Conservation (phyloP, 2,329 filamentous ascomycete species). For the Arthrobotrys sinensis region DNA sequence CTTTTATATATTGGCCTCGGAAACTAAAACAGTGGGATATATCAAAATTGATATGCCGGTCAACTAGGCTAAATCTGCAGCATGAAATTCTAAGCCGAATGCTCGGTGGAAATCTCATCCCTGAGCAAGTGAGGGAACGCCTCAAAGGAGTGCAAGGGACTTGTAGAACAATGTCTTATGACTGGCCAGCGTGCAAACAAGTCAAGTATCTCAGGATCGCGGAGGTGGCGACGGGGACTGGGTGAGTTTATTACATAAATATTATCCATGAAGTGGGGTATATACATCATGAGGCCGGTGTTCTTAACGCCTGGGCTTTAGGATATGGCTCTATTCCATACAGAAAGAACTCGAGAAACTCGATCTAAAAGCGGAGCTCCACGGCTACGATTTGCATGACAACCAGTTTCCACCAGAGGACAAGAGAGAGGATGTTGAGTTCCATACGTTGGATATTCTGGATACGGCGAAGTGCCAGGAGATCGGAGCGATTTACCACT, state of each 20-base stretch:
- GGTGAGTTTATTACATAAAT: conserved; percentile 20
- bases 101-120: conserved; percentile 44
- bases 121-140: conserved; percentile 12
- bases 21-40: not conserved
- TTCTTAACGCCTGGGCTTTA: not conserved
- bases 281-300: not conserved
- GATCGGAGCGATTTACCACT: conserved; percentile 39
- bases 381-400: conserved; percentile 50
- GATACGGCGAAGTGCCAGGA: conserved; percentile 34
- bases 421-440: conserved; percentile 36
- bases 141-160: conserved; percentile 10
- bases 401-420: conserved; percentile 46
- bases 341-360: conserved; percentile 29
- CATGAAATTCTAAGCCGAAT: conserved; percentile 45
- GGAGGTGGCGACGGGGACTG: conserved; percentile 50
- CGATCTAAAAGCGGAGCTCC: conserved; percentile 29
- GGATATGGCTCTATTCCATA: conserved; percentile 56
- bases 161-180: not conserved
- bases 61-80: conserved; percentile 44
- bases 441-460: conserved; percentile 36
- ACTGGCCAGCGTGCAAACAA: conserved; percentile 4
- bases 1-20: not conserved
- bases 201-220: conserved; percentile 38
- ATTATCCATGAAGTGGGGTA: not conserved
- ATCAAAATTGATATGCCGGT: not conserved